Evolutionary conservation across 2,329 filamentous ascomycete genomes (phyloP).

Genomic region (Cercospora sp.): DNA sequence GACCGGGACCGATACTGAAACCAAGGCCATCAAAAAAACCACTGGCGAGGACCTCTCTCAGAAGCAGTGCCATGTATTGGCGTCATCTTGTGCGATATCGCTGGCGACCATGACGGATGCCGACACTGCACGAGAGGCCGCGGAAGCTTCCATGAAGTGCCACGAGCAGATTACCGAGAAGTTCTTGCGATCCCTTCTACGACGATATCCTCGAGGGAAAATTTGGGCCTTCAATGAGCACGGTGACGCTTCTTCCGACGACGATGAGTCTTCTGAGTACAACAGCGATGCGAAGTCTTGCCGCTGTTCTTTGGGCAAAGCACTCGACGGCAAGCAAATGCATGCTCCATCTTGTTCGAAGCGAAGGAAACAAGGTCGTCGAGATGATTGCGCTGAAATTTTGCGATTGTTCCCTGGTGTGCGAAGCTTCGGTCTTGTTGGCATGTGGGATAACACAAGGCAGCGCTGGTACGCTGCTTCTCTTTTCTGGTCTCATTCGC

Average conservation of each 20-base stretch:
- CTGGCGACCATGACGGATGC: slow-evolving; percentile 6
- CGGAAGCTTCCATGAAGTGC: slow-evolving; percentile 12
- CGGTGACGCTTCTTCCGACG: slow-evolving; percentile 31
- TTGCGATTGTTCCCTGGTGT: slow-evolving; percentile 47
- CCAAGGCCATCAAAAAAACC: slow-evolving; percentile 18
- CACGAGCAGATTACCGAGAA: slow-evolving; percentile 27
- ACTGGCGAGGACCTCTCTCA: slow-evolving; percentile 14
- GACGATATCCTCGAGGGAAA: slow-evolving; percentile 39
- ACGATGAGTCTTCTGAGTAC: slow-evolving; percentile 31
- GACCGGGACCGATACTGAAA: slow-evolving; percentile 26
- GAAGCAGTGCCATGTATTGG: slow-evolving; percentile 28
- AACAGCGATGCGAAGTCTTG: slow-evolving; percentile 23
- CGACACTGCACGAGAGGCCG: slow-evolving; percentile 10
- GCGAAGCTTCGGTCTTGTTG: slow-evolving; percentile 52
- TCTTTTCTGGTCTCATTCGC: slow-evolving; percentile 50
- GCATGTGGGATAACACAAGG: slow-evolving; percentile 52
- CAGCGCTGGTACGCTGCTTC: slow-evolving; percentile 37
- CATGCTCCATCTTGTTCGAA: slow-evolving; percentile 23
- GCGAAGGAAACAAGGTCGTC: slow-evolving; percentile 27
- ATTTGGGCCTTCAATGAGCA: slow-evolving; percentile 39
- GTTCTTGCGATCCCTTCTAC: slow-evolving; percentile 31
- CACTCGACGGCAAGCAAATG: slow-evolving; percentile 7
- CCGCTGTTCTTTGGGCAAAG: not conserved
- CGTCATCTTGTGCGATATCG: slow-evolving; percentile 21
- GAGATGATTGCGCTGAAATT: slow-evolving; percentile 35